phyloP scores from a whole-genome alignment of 768 basidiomycete genomes.

The Clathrus columnatus region DNA sequence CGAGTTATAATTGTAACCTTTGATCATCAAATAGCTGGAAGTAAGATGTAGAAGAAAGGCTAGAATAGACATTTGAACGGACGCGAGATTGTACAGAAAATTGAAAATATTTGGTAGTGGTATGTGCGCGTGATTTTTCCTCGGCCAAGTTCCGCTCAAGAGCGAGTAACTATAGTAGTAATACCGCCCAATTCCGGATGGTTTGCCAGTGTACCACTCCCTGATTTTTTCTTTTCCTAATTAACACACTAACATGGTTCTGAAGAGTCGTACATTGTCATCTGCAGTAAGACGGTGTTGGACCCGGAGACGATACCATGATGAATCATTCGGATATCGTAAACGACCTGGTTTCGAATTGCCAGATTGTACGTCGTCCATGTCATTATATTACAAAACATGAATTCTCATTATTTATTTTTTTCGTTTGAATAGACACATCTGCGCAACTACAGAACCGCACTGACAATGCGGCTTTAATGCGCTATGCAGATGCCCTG shows the following conservation, averaged over 20 bases:
- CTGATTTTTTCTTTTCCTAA: too few species aligned
- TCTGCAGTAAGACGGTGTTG: neutral
- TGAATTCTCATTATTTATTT: neutral
- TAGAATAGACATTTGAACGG: neutral
- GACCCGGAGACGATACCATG: constrained; percentile 47
- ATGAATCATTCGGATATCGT: constrained; percentile 73
- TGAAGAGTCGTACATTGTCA: neutral
- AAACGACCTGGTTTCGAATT: constrained; percentile 52
- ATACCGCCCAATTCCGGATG: too few species aligned
- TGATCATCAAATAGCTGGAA: neutral
- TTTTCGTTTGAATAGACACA: constrained; percentile 41
- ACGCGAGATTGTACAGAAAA: too few species aligned
- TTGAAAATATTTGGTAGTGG: too few species aligned
- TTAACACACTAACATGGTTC: too few species aligned
- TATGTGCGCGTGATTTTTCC: too few species aligned
- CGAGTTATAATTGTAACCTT: neutral
- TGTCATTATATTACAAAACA: neutral
- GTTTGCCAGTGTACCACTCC: too few species aligned
- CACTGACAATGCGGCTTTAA: constrained; percentile 59
- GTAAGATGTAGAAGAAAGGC: neutral
- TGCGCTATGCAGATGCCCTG: constrained; percentile 85
- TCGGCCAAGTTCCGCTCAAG: too few species aligned
- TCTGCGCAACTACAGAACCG: constrained; percentile 59
- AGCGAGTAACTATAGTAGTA: too few species aligned
- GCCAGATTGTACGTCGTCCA: constrained; percentile 55